phyloP scores from a whole-genome alignment of 495 filamentous ascomycete species.

The Daldinia grandis region DNA sequence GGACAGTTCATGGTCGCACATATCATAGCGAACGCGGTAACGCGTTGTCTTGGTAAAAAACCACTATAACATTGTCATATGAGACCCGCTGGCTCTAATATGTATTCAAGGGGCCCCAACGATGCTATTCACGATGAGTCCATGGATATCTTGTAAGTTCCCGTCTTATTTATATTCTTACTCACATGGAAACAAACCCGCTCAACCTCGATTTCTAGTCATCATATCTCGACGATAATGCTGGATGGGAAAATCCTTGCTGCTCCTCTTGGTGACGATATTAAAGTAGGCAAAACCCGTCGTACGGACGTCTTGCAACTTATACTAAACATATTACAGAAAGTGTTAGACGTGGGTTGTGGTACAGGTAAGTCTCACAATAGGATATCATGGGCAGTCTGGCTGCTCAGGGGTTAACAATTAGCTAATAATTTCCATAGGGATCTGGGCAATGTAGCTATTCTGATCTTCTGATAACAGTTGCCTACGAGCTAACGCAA shows the following conservation, averaged over 20 bases:
- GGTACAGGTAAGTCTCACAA: constrained; percentile 46
- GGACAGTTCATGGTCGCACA: constrained; percentile 50
- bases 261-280: constrained; percentile 43
- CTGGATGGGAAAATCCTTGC: constrained; percentile 56
- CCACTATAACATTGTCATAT: background rate
- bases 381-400: background rate
- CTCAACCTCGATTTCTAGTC: constrained; percentile 26
- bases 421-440: constrained; percentile 14
- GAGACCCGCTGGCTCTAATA: constrained; percentile 6
- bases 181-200: too few relatives aligned
- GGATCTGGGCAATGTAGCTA: constrained; percentile 53
- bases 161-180: background rate
- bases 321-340: constrained; percentile 26
- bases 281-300: constrained; percentile 36
- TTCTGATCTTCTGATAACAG: background rate
- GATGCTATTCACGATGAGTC: constrained; percentile 49
- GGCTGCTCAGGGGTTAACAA: background rate
- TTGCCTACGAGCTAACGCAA: constrained; percentile 8
- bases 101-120: constrained; percentile 47
- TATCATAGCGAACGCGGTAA: constrained; percentile 50
- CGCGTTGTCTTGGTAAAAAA: constrained; percentile 47
- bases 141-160: constrained; percentile 48
- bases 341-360: constrained; percentile 50
- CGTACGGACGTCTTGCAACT: background rate
- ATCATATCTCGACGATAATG: constrained; percentile 46